Conservation (phyloP, 2,329 filamentous ascomycete species). For the Balansia obtecta region DNA sequence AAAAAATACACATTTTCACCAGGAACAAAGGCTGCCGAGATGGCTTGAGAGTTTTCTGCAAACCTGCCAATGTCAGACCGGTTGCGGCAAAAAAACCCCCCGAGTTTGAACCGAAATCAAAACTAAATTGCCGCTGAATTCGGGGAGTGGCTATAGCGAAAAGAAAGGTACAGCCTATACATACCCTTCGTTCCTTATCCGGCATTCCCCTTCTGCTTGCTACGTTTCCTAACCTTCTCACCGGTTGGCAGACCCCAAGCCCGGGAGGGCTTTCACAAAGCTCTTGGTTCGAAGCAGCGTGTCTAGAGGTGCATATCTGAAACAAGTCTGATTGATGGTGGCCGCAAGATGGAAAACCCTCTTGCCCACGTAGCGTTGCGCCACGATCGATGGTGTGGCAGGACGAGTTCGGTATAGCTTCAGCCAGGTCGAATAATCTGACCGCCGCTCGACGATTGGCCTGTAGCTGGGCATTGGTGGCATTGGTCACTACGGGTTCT, state of each 20-base stretch:
- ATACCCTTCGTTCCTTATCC: too few relatives aligned
- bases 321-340: neutral
- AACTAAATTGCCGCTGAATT: too few relatives aligned
- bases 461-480: neutral
- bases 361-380: neutral
- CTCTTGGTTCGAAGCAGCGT: neutral
- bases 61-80: too few relatives aligned
- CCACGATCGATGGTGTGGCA: neutral
- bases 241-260: neutral
- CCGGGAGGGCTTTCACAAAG: neutral
- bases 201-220: neutral
- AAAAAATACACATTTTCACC: too few relatives aligned
- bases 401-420: slow-evolving; percentile 1
- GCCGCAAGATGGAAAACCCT: neutral
- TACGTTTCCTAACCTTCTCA: neutral
- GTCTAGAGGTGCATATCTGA: neutral
- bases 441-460: neutral
- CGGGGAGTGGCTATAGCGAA: too few relatives aligned
- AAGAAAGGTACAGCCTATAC: too few relatives aligned
- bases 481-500: neutral
- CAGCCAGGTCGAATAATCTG: neutral
- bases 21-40: too few relatives aligned
- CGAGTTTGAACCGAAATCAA: too few relatives aligned
- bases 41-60: too few relatives aligned
- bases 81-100: too few relatives aligned